A percentile compares a stretch with the other conserved stretches of the same genome.
Conservation (phyloP, 768 basidiomycete genomes). For the Kwoniella botswanensis region DNA sequence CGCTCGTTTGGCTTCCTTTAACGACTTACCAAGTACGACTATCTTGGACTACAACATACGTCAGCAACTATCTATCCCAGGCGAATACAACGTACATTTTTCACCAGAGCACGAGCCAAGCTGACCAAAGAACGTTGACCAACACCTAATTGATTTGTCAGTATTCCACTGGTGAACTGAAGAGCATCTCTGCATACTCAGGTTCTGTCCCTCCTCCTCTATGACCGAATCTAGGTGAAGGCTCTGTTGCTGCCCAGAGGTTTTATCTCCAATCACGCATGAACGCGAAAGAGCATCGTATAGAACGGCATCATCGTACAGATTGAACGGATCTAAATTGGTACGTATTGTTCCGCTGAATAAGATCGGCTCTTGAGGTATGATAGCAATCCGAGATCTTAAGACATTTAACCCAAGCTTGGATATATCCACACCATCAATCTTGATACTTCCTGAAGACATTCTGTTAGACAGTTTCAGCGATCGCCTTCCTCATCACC, state of each 20-base stretch:
- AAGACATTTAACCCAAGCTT: constrained; percentile 71
- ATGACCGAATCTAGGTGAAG: constrained; percentile 80
- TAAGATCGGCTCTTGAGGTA: constrained; percentile 52
- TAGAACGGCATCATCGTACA: constrained; percentile 74
- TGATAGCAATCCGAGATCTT: constrained; percentile 46
- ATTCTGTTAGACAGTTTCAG: constrained; percentile 54
- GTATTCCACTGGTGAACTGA: neutral
- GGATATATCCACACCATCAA: constrained; percentile 82
- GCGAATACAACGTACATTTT: constrained; percentile 61
- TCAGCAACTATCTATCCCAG: constrained; percentile 1
- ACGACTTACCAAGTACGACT: constrained; percentile 68
- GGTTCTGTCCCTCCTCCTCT: constrained; percentile 81
- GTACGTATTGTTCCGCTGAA: constrained; percentile 64
- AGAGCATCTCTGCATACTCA: constrained; percentile 55
- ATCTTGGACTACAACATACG: constrained; percentile 64
- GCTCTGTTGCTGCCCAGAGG: constrained; percentile 40
- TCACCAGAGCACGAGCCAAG: constrained; percentile 84
- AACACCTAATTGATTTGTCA: constrained; percentile 31
- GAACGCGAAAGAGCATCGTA: constrained; percentile 85
- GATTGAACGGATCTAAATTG: constrained; percentile 86
- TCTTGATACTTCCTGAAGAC: constrained; percentile 70
- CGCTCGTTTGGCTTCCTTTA: neutral
- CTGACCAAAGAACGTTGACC: constrained; percentile 79
- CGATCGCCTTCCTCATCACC: neutral
- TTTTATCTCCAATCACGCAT: constrained; percentile 57